Evolutionary conservation across 2,329 filamentous ascomycete species (phyloP).

Genomic region (Sarocladium oryzae): DNA sequence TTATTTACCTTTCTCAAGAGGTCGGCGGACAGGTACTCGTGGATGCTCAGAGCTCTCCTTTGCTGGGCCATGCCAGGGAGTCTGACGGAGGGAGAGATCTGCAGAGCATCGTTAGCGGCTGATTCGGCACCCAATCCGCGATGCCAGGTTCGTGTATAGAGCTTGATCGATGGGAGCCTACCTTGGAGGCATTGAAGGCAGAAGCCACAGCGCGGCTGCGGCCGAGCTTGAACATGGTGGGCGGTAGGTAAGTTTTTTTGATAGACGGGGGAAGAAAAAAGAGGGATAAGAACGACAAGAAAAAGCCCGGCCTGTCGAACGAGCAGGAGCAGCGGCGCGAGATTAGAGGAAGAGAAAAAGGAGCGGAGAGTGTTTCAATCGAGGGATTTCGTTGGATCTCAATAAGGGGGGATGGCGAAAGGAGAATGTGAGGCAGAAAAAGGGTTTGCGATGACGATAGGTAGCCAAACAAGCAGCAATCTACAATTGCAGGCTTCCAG

Average conservation of each 20-base stretch:
- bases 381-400: neutral
- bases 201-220: conserved; percentile 75
- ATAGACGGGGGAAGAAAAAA: neutral
- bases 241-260: conserved; percentile 11
- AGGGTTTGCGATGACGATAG: conserved; percentile 13
- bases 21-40: conserved; percentile 95
- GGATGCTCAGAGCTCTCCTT: conserved; percentile 85
- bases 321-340: conserved; percentile 11
- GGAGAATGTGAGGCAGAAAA: conserved; percentile 11
- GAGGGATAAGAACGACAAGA: neutral
- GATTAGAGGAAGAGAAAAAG: neutral
- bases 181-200: conserved; percentile 72
- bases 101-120: conserved; percentile 13
- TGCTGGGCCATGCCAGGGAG: conserved; percentile 67
- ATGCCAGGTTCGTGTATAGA: neutral
- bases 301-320: conserved; percentile 7
- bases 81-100: conserved; percentile 42
- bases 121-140: neutral
- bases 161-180: conserved; percentile 33
- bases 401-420: conserved; percentile 11
- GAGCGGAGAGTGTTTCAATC: conserved; percentile 9
- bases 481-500: neutral
- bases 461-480: neutral
- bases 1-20: conserved; percentile 65
- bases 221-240: conserved; percentile 80